These are phyloP conservation scores for Solanum pimpinellifolium DNA, from an alignment of 257 asterid species.

Conservation along the genomic window DNA sequence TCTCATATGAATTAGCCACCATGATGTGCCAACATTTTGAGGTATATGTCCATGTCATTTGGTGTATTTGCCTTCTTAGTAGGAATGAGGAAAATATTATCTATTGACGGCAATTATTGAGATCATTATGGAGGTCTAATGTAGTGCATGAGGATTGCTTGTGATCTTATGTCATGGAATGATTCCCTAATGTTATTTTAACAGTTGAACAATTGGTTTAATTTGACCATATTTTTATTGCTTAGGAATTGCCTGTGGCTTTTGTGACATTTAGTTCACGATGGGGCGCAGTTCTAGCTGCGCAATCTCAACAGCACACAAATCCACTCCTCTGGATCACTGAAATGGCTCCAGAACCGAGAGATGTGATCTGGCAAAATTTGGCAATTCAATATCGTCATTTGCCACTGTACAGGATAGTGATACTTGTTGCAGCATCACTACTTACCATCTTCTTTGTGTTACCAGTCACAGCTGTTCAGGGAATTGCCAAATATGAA, in stretches of 20 bases:
- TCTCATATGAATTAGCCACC: neutral
- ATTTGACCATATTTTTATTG: neutral
- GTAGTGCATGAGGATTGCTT: neutral
- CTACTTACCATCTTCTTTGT: constrained; percentile 81
- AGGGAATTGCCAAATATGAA: constrained; percentile 85
- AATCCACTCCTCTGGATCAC: constrained; percentile 82
- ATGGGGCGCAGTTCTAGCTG: constrained; percentile 94
- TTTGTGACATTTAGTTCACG: constrained; percentile 83
- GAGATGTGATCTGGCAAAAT: constrained; percentile 83
- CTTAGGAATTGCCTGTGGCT: constrained; percentile 73
- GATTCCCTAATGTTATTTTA: neutral
- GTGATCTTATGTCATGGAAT: neutral
- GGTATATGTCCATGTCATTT: neutral
- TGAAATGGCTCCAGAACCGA: constrained; percentile 91
- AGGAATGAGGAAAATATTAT: neutral
- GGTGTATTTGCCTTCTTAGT: neutral
- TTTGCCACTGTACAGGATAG: constrained; percentile 52
- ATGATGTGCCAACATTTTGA: neutral
- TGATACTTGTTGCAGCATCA: constrained; percentile 43
- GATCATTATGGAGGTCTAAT: neutral
- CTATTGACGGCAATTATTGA: neutral
- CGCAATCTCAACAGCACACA: constrained; percentile 82
- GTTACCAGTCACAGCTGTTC: constrained; percentile 87
- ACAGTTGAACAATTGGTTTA: neutral
- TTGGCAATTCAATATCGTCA: constrained; percentile 40